Evolutionary conservation across 148 eudicot species (phyloP).

Genomic region (Silene uniflora): DNA sequence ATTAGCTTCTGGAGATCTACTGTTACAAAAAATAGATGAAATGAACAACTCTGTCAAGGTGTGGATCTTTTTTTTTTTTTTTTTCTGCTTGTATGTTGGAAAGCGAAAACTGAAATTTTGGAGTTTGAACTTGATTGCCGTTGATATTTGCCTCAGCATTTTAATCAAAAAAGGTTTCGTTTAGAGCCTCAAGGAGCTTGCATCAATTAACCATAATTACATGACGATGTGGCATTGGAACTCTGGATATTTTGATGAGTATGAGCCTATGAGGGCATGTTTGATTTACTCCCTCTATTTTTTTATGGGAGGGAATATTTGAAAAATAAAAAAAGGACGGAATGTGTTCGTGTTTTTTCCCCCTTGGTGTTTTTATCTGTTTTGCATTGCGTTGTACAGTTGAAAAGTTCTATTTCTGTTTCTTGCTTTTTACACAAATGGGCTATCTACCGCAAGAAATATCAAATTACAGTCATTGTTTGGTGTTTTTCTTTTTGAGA

Average conservation of each 20-base stretch:
- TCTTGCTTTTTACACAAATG: not conserved
- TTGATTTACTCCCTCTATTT: too few relatives aligned
- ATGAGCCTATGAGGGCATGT: too few relatives aligned
- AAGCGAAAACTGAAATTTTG: not conserved
- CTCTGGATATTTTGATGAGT: too few relatives aligned
- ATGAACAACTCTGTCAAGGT: slow-evolving; percentile 77
- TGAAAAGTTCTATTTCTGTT: not conserved
- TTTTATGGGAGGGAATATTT: too few relatives aligned
- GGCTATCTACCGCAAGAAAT: not conserved
- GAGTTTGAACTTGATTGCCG: not conserved
- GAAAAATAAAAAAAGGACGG: too few relatives aligned
- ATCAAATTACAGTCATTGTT: not conserved
- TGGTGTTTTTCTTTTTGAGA: not conserved
- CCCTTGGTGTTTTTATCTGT: too few relatives aligned
- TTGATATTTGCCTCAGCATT: not conserved
- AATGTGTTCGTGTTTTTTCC: too few relatives aligned
- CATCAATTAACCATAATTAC: not conserved
- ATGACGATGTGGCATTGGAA: too few relatives aligned
- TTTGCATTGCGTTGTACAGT: too few relatives aligned
- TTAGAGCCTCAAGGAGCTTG: not conserved
- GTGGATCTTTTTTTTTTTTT: not conserved
- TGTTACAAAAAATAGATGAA: slow-evolving; percentile 66
- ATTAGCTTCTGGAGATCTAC: slow-evolving; percentile 41
- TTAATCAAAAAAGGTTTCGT: not conserved
- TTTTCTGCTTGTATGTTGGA: not conserved